Evolutionary conservation across 306 rosid genomes (phyloP), one percentile per base, ranked within the genome.

Genomic region (Spatholobus suberectus): DNA sequence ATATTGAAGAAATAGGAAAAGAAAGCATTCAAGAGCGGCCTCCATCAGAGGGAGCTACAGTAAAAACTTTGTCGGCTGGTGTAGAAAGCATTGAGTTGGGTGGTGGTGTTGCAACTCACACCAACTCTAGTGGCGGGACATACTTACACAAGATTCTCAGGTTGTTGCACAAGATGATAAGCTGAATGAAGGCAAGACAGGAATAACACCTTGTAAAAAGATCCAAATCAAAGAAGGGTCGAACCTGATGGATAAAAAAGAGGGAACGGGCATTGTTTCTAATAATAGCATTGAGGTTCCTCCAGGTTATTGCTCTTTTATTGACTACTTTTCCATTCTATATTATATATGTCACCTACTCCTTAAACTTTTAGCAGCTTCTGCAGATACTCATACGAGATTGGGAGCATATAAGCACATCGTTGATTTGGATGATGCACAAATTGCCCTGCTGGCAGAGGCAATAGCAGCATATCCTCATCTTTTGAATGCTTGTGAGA

Each of bases 401-500:
- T 47, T 81, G 57, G 51, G 14, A 65, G 17, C 52, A 73, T 73
- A 27, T 21, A 72, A 81, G n/a, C 67, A 23, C 17, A 34, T 21
- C 17, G 23, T 11, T 72, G 79, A 73, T 61, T 4, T 81, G 2
- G 66, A 70, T 61, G 84, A 81, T 73, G 43, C 74, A 59, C 79
- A 72, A 72, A 15, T 81, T 72, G 63, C 55, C 44, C 4, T 71
- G 11, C 41, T 71, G n/a, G 29, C 1, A 11, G 59, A 81, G 54
- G 79, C 73, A 59, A 34, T 81, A 21, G 17, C 41, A 20, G 4
- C 14, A 12, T 72, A 72, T 72, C 83, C 83, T 70, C 77, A 70
- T 69, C 77, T 79, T 26, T n/a, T 77, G 70, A 70, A 40, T 3
- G 24, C 34, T 54, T 27, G 18, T 8, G 23, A 55, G 3, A 70